Evolutionary conservation across 2,329 filamentous ascomycete species (phyloP), one percentile per base, ranked within the genome.

Genomic region (Trichophyton equinum): DNA sequence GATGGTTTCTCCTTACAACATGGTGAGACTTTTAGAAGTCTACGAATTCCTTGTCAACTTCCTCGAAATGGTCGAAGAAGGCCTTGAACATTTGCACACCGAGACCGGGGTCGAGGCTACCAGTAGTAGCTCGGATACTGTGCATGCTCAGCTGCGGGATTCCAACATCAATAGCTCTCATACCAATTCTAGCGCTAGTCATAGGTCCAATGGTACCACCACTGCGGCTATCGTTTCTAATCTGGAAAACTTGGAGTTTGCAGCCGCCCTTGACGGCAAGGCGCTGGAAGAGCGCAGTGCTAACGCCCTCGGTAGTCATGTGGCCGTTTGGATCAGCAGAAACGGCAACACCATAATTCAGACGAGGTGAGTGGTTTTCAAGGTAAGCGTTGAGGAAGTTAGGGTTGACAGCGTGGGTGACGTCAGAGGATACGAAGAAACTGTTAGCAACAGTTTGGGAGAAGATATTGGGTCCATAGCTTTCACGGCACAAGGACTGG

Each of bases 201-300:
- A 91, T 91, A 0, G 94, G 94, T 0, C 94, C 94, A n/a, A 97
- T 91, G 0, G 94, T 99, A 15, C 94, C 94, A 33, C 94, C 94
- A 69, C 85, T 89, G 60, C 92, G 80, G 8, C 82, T 87, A 74
- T 97, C 94, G 71, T 97, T 99, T 61, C 94, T 80, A 72, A 97
- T 97, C 80, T 95, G 91, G 80, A 97, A 97, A 4, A 88, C 79
- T 75, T 97, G 94, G 60, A 95, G 80, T 56, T 81, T 83, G 61
- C 83, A 84, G 58, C 79, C 89, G 63, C 80, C 82, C 62, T 88
- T 85, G 66, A 91, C 85, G 6, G 90, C 91, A 44, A 95, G 83
- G 27, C 88, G 82, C 66, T 86, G 83, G 40, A 97, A 77, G 63
- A 97, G 82, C 3, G 90, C 85, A 3, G 89, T 88, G 9, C 88